Evolutionary conservation across 805 yeast species (phyloP).

Genomic region (Wickerhamiella occidentalis): DNA sequence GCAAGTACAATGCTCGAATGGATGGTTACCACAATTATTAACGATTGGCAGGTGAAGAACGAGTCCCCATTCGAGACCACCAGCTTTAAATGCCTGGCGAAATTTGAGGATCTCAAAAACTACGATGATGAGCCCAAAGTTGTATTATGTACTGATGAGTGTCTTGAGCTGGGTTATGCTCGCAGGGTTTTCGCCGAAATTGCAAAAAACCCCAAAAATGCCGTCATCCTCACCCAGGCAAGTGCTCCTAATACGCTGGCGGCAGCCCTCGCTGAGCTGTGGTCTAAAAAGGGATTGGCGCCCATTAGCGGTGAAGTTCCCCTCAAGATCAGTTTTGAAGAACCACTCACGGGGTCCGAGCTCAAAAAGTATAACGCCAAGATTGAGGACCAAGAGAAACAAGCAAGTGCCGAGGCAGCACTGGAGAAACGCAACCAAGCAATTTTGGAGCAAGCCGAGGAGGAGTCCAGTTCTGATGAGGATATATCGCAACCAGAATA

Average conservation of each 20-base stretch:
- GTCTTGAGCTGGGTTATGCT: slow-evolving; percentile 49
- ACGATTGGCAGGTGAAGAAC: slow-evolving; percentile 67
- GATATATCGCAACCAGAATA: slow-evolving; percentile 15
- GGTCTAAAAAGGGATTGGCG: slow-evolving; percentile 27
- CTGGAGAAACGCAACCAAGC: slow-evolving; percentile 30
- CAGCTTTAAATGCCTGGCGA: slow-evolving; percentile 46
- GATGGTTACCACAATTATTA: slow-evolving; percentile 82
- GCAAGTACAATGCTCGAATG: slow-evolving; percentile 90
- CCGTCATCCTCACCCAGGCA: slow-evolving; percentile 64
- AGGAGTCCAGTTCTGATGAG: slow-evolving; percentile 22
- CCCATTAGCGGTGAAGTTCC: slow-evolving; percentile 14
- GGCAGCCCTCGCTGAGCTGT: slow-evolving; percentile 34
- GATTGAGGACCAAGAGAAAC: slow-evolving; percentile 19
- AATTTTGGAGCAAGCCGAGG: slow-evolving; percentile 29
- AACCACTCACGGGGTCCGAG: slow-evolving; percentile 28
- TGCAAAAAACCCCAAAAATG: slow-evolving; percentile 52
- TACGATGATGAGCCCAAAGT: slow-evolving; percentile 44
- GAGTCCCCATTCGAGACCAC: slow-evolving; percentile 69
- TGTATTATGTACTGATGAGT: slow-evolving; percentile 62
- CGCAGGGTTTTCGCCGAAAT: slow-evolving; percentile 32
- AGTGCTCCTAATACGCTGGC: slow-evolving; percentile 39
- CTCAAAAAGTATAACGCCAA: slow-evolving; percentile 23
- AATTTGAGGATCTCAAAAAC: slow-evolving; percentile 35
- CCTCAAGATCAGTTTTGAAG: slow-evolving; percentile 17
- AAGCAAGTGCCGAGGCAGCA: slow-evolving; percentile 24